Evolutionary conservation across 345 rosid genomes (phyloP).

Genomic region (Conringia planisiliqua): DNA sequence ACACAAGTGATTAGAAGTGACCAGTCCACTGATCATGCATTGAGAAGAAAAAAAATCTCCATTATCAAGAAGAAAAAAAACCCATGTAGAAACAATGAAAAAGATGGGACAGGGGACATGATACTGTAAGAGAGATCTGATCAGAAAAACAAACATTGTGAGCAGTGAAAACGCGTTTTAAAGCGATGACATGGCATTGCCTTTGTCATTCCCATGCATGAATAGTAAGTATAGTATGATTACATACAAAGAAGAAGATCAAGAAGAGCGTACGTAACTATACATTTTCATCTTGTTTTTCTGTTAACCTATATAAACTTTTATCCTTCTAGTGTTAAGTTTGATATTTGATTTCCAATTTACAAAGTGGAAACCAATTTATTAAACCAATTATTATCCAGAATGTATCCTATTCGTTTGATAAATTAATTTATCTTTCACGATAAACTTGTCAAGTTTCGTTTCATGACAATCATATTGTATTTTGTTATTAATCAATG

Average conservation of each 20-base stretch:
- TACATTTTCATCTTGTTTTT: background rate
- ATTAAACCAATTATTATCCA: too few species aligned
- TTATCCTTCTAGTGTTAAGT: background rate
- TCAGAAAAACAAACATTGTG: background rate
- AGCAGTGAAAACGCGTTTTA: background rate
- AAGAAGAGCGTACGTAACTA: background rate
- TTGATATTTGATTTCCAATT: background rate
- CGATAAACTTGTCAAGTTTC: too few species aligned
- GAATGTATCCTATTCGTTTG: too few species aligned
- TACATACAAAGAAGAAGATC: background rate
- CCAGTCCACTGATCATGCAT: too few species aligned
- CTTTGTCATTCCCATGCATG: background rate
- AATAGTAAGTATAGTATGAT: too few species aligned
- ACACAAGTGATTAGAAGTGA: too few species aligned
- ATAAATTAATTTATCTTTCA: too few species aligned
- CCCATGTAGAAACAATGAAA: background rate
- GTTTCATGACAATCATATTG: too few species aligned
- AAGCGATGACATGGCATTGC: background rate
- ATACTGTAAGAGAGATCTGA: background rate
- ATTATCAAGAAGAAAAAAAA: background rate
- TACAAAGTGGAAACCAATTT: too few species aligned
- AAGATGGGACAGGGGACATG: background rate
- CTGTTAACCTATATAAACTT: background rate
- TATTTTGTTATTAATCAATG: too few species aligned
- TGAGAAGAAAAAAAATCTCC: too few species aligned